Evolutionary conservation across 1,284 basidiomycete species (phyloP).

Genomic region (Sporisorium iseilematis-ciliati): DNA sequence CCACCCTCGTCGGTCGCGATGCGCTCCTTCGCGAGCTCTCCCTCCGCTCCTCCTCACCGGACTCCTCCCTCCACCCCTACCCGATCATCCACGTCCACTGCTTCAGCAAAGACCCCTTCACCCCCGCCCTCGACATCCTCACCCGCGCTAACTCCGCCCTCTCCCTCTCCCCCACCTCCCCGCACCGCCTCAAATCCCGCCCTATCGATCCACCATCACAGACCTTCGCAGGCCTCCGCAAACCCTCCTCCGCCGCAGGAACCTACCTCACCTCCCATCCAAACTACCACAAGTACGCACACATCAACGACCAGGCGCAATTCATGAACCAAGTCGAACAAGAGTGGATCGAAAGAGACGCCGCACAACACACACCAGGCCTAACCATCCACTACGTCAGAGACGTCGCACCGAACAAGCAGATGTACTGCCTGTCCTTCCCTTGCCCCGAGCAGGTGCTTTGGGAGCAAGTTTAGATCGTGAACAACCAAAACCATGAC

Average conservation of each 20-base stretch:
- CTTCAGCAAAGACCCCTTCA: conserved; percentile 82
- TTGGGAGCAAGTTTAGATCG: conserved; percentile 12
- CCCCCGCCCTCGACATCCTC: conserved; percentile 58
- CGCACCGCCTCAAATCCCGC: conserved; percentile 6
- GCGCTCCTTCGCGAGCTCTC: conserved; percentile 44
- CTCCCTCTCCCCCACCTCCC: conserved; percentile 16
- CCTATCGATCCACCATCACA: conserved; percentile 39
- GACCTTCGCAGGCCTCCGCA: conserved; percentile 33
- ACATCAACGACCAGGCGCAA: background rate
- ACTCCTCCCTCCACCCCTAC: conserved; percentile 70
- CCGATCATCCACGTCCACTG: conserved; percentile 96
- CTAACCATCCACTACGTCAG: conserved; percentile 82
- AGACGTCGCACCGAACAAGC: conserved; percentile 94
- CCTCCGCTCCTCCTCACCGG: conserved; percentile 4
- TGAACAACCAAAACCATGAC: background rate
- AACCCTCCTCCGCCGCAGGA: conserved; percentile 3
- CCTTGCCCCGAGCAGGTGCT: conserved; percentile 76
- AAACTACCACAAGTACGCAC: conserved; percentile 14
- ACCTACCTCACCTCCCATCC: conserved; percentile 30
- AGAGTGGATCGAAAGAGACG: conserved; percentile 15
- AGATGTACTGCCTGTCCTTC: conserved; percentile 98
- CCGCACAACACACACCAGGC: background rate
- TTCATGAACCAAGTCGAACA: conserved; percentile 15
- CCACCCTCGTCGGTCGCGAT: conserved; percentile 70
- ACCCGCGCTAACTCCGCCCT: conserved; percentile 56